A percentile compares a stretch with the other conserved stretches of the same genome.
Conservation (phyloP, 345 rosid species). For the Abelmoschus esculentus region DNA sequence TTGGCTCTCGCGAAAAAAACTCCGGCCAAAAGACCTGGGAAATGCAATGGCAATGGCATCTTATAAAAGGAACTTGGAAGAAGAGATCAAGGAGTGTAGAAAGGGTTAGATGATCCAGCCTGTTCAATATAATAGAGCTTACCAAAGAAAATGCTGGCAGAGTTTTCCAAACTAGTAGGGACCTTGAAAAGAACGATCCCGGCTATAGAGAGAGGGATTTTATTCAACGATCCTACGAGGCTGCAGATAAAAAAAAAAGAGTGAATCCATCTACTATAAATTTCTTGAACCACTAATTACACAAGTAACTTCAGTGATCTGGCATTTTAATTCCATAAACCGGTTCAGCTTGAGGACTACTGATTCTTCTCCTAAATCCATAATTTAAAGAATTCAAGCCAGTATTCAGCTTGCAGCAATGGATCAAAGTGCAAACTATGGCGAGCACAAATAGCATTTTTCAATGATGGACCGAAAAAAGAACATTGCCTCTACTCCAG, state of each 20-base stretch:
- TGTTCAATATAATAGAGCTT: neutral
- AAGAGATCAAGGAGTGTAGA: neutral
- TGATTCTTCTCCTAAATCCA: neutral
- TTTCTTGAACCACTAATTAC: neutral
- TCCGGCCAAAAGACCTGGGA: slow-evolving; percentile 82
- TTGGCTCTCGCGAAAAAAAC: slow-evolving; percentile 89
- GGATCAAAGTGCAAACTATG: too few relatives aligned
- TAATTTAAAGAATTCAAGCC: too few relatives aligned
- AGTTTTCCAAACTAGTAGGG: slow-evolving; percentile 87
- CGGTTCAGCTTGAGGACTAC: neutral
- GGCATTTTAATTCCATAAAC: neutral
- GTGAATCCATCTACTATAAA: neutral
- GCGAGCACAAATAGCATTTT: neutral
- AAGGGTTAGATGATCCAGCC: neutral
- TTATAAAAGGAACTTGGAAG: neutral
- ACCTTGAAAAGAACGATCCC: slow-evolving; percentile 86
- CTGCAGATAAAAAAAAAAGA: slow-evolving; percentile 37
- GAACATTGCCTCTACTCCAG: neutral
- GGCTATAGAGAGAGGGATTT: slow-evolving; percentile 81
- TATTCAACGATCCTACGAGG: slow-evolving; percentile 91
- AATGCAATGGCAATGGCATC: neutral
- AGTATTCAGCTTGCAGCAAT: too few relatives aligned
- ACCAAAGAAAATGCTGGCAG: slow-evolving; percentile 94
- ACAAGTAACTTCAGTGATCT: neutral
- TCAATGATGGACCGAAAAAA: neutral